Evolutionary conservation across 192 early-diverging fungal species (phyloP).

Genomic region (Podila clonocystis): DNA sequence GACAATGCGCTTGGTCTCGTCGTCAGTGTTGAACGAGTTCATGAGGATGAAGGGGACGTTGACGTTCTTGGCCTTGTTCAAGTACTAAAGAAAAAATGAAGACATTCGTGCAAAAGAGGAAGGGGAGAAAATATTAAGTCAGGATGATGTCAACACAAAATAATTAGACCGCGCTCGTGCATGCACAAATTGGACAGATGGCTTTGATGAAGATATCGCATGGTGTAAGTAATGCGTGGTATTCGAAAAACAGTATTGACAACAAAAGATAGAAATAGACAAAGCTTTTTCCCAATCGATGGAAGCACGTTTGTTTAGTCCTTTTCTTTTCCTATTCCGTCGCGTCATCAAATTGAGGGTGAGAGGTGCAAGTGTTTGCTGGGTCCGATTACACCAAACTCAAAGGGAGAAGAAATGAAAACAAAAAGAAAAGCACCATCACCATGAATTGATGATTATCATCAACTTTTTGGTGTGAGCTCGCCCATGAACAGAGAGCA

Average conservation of each 20-base stretch:
- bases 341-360: not conserved
- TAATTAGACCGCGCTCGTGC: too few species aligned
- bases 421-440: not conserved
- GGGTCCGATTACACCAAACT: not conserved
- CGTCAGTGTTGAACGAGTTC: slow-evolving; percentile 99
- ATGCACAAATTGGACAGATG: too few species aligned
- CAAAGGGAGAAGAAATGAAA: not conserved
- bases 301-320: not conserved
- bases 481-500: not conserved
- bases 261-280: not conserved
- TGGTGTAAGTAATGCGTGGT: too few species aligned
- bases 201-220: too few species aligned
- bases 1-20: slow-evolving; percentile 96
- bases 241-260: not conserved
- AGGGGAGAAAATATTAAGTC: not conserved
- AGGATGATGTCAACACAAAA: too few species aligned
- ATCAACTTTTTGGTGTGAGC: not conserved
- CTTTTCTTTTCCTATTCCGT: not conserved
- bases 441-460: not conserved
- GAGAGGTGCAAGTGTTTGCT: not conserved
- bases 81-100: slow-evolving; percentile 63
- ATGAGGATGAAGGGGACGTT: slow-evolving; percentile 97
- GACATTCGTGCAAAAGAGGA: not conserved
- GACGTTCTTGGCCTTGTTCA: slow-evolving; percentile 90
- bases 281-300: not conserved